phyloP scores from a whole-genome alignment of 192 early-diverging fungal genomes.

The Funneliformis mosseae region DNA sequence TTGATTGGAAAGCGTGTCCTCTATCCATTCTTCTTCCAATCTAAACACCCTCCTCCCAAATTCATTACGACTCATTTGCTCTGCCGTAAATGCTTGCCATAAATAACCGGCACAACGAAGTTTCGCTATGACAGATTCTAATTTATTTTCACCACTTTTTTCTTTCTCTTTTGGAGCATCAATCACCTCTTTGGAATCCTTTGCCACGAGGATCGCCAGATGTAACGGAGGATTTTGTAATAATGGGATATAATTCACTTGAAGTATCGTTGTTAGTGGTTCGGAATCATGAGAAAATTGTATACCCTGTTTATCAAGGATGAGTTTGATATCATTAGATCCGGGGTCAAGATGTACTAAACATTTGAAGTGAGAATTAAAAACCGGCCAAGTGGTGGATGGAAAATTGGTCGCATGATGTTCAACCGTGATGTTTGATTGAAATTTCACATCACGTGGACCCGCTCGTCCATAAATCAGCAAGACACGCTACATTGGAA shows the following conservation, averaged over 20 bases:
- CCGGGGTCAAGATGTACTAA: constrained; percentile 62
- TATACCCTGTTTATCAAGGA: constrained; percentile 42
- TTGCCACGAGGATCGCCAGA: constrained; percentile 58
- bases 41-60: constrained; percentile 67
- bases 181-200: constrained; percentile 58
- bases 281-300: constrained; percentile 27
- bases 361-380: constrained; percentile 61
- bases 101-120: constrained; percentile 65
- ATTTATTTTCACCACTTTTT: constrained; percentile 43
- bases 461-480: constrained; percentile 43
- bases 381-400: constrained; percentile 50
- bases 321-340: constrained; percentile 54
- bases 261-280: constrained; percentile 34
- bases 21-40: constrained; percentile 56
- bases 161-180: constrained; percentile 61
- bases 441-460: constrained; percentile 5
- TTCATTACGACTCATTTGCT: constrained; percentile 68
- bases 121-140: constrained; percentile 57
- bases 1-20: constrained; percentile 57
- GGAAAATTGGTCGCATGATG: constrained; percentile 48
- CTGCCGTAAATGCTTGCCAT: constrained; percentile 74
- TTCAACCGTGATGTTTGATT: constrained; percentile 38
- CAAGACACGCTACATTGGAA: constrained; percentile 33
- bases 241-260: constrained; percentile 51
- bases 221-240: constrained; percentile 61